Conservation (phyloP, 176 grass and related monocot species). For the Thinopyrum elongatum region DNA sequence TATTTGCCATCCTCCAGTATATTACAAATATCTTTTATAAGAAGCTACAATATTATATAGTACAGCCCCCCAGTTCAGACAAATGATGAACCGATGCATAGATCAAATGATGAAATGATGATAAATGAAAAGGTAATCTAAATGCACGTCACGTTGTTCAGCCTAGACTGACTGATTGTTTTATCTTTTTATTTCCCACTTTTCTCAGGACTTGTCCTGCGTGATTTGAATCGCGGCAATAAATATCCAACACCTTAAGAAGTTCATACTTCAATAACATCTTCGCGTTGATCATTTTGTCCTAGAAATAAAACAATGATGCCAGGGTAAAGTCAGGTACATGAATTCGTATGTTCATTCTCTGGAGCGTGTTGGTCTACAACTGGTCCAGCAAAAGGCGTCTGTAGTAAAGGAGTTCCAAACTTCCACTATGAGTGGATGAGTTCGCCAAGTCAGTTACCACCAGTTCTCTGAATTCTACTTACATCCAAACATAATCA, state of each 20-base stretch:
- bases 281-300: no score
- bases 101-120: not conserved
- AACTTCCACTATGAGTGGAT: not conserved
- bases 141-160: conserved; percentile 10
- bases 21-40: not conserved
- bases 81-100: not conserved
- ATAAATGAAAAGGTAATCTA: not conserved
- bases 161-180: not conserved
- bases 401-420: not conserved
- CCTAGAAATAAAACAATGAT: not conserved
- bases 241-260: not conserved
- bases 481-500: not conserved
- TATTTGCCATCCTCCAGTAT: not conserved
- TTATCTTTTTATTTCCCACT: not conserved
- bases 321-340: not conserved
- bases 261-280: no score
- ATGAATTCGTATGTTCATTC: not conserved
- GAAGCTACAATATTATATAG: not conserved
- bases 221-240: not conserved
- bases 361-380: not conserved
- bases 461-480: not conserved
- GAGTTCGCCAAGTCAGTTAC: not conserved
- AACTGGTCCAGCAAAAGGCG: not conserved
- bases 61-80: not conserved
- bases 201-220: not conserved